Base-by-base conservation (phyloP, 306 rosid genomes). In the Vachellia pachyceras region DNA sequence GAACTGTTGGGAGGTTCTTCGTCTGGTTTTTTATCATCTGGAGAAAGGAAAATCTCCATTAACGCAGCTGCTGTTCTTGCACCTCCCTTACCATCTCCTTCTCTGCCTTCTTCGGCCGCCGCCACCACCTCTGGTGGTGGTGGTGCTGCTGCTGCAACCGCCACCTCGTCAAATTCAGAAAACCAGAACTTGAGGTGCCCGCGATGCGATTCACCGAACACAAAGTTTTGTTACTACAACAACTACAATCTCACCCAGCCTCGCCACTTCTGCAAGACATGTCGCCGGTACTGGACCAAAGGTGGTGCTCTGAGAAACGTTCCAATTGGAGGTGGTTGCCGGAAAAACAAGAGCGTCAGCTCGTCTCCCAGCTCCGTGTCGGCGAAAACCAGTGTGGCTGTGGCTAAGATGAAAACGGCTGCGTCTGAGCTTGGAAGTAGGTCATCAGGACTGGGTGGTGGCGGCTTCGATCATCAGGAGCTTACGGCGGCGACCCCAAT, bases 201-300 rank as follows among this genome's bases (percentile, higher is more conserved):
- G 0, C 61, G 97, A 11, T 92, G 97, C 22, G 93, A 92, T 68
- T 92, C 97, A n/a, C 75, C 97, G 46, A 91, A 94, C 92, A 94
- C 98, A 9, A 94, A 94, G 83, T 94, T 94, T 73, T 94, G 98
- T 55, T 94, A 91, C 90, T 91, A 91, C 87, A 91, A 91, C 90
- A 91, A 91, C 89, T 91, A 91, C 88, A 95, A 95, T 84, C 97
- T 95, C 80, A 92, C 98, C 14, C 98, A 95, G 88, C 99, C 99
- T 1, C 99, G 99, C 46, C 97, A 95, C 87, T 95, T 95, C 89
- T 95, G 99, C 89, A 95, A 95, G 87, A 91, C 97, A 5, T 95
- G 99, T 60, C 99, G 99, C 83, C 95, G 99, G 7, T 95, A 95
- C 83, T 95, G 99, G 95, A 91, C 95, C 39, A 89, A 89, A 85